Evolutionary conservation across 306 rosid genomes (phyloP).

Genomic region (Gynostemma pentaphyllum): DNA sequence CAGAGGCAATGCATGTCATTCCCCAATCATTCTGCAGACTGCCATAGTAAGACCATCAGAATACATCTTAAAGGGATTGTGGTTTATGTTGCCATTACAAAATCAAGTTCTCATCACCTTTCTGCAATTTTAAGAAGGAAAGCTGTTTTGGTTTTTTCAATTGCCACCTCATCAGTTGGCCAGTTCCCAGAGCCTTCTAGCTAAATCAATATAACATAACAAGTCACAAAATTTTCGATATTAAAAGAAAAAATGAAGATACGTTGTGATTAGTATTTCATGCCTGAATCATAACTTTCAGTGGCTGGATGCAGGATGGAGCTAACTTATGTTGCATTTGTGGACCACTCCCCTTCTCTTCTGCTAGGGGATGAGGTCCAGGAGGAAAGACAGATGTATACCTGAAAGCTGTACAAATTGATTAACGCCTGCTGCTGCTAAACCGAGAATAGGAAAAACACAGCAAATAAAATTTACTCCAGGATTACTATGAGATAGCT

Average conservation of each 20-base stretch:
- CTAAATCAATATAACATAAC: slow-evolving; percentile 25
- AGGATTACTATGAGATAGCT: neutral
- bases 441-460: neutral
- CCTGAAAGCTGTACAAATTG: slow-evolving; percentile 67
- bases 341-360: slow-evolving; percentile 33
- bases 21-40: slow-evolving; percentile 79
- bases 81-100: slow-evolving; percentile 1
- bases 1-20: slow-evolving; percentile 59
- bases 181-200: slow-evolving; percentile 97
- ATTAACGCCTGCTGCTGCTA: slow-evolving; percentile 5
- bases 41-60: slow-evolving; percentile 30
- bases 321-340: slow-evolving; percentile 27
- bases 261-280: slow-evolving; percentile 12
- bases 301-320: slow-evolving; percentile 71
- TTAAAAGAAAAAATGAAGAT: neutral
- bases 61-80: slow-evolving; percentile 8
- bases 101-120: slow-evolving; percentile 38
- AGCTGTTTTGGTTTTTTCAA: slow-evolving; percentile 80
- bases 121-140: slow-evolving; percentile 84
- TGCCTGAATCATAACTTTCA: slow-evolving; percentile 96
- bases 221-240: slow-evolving; percentile 13
- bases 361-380: slow-evolving; percentile 70
- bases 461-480: neutral
- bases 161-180: slow-evolving; percentile 88
- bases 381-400: slow-evolving; percentile 88